Percentiles rank a stretch among this genome's conserved stretches.
Evolutionary conservation across 306 rosid species (phyloP).

Genomic region (Bauhinia variegata): DNA sequence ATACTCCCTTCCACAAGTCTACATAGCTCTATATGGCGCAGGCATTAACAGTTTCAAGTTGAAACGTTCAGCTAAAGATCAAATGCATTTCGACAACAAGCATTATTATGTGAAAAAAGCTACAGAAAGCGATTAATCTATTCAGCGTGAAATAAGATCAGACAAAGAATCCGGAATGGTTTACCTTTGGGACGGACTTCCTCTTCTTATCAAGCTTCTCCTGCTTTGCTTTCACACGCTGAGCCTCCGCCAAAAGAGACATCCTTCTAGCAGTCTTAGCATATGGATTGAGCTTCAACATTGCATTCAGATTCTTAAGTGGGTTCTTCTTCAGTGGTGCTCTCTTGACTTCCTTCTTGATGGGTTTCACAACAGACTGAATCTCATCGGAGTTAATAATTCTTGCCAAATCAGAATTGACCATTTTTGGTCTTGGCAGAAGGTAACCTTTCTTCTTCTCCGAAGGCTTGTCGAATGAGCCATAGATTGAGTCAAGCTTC

Average conservation of each 20-base stretch:
- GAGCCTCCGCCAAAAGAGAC: constrained; percentile 70
- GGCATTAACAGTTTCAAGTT: too few relatives aligned
- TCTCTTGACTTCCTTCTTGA: constrained; percentile 61
- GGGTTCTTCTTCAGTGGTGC: constrained; percentile 77
- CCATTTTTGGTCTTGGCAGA: constrained; percentile 72
- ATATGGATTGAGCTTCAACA: constrained; percentile 74
- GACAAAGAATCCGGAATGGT: background rate
- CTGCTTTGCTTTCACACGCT: constrained; percentile 65
- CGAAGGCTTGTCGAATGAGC: constrained; percentile 65
- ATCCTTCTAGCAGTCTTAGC: constrained; percentile 78
- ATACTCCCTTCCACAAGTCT: too few relatives aligned
- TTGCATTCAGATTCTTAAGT: constrained; percentile 63
- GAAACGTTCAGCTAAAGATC: too few relatives aligned
- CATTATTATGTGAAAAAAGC: too few relatives aligned
- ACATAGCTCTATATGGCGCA: too few relatives aligned
- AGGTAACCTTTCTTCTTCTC: constrained; percentile 73
- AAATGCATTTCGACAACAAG: too few relatives aligned
- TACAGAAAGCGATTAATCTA: too few relatives aligned
- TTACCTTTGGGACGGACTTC: constrained; percentile 56
- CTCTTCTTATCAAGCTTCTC: constrained; percentile 80
- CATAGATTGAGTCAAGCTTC: constrained; percentile 77
- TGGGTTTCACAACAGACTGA: too few relatives aligned
- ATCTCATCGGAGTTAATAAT: too few relatives aligned
- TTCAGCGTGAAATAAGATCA: too few relatives aligned
- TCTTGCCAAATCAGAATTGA: constrained; percentile 67